A percentile compares a stretch with the other conserved stretches of the same genome.
Conservation (phyloP, 2,329 filamentous ascomycete species). For the Aspergillus ruber region DNA sequence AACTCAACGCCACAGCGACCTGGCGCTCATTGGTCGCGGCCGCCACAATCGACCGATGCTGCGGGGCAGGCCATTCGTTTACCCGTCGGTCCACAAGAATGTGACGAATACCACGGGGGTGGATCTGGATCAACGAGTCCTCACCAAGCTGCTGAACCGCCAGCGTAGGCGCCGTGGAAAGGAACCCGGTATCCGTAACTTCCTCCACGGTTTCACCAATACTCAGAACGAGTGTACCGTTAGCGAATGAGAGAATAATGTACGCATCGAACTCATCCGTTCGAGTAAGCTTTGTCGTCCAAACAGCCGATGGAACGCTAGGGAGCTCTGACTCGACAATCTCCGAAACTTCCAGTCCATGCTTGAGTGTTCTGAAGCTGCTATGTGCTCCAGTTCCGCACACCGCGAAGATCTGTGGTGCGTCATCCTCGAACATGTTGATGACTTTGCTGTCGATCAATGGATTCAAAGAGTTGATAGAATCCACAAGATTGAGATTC, state of each 20-base stretch:
- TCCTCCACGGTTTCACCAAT: conserved; percentile 97
- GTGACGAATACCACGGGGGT: conserved; percentile 92
- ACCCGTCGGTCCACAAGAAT: conserved; percentile 70
- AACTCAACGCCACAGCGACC: conserved; percentile 88
- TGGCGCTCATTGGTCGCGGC: conserved; percentile 90
- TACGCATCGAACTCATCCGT: conserved; percentile 86
- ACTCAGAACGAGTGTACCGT: conserved; percentile 82
- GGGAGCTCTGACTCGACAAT: conserved; percentile 92
- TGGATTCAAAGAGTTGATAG: conserved; percentile 82
- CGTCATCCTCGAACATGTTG: conserved; percentile 85
- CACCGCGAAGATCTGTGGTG: conserved; percentile 90
- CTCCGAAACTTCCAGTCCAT: conserved; percentile 87
- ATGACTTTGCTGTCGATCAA: conserved; percentile 85
- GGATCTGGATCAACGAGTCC: conserved; percentile 85
- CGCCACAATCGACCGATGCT: conserved; percentile 90
- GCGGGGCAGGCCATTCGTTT: conserved; percentile 89
- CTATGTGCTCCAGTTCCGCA: conserved; percentile 85
- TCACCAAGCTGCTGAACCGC: conserved; percentile 92
- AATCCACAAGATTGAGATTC: conserved; percentile 79
- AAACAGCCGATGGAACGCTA: conserved; percentile 82
- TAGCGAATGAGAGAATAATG: conserved; percentile 88
- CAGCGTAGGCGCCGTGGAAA: conserved; percentile 80
- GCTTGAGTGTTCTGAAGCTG: conserved; percentile 83
- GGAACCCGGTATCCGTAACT: conserved; percentile 86
- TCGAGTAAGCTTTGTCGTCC: conserved; percentile 83